Percentiles rank a stretch among this genome's conserved stretches.
Evolutionary conservation across 306 rosid species (phyloP).

Genomic region (Betula pendula): DNA sequence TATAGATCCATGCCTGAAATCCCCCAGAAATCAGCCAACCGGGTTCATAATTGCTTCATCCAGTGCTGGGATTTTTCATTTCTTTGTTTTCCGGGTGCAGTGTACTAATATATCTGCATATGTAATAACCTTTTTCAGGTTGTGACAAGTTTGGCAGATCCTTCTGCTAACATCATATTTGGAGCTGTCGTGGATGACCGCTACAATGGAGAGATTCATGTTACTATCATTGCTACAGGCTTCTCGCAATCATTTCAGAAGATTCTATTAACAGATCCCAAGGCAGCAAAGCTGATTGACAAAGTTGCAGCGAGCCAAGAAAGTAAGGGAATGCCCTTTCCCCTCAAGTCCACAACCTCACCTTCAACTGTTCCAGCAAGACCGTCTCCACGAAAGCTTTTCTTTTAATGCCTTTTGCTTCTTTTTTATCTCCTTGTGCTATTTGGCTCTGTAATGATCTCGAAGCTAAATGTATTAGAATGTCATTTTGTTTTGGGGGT

Average conservation of each 20-base stretch:
- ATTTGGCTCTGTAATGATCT: constrained; percentile 41
- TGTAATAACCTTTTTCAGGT: constrained; percentile 50
- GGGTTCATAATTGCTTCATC: background rate
- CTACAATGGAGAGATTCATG: constrained; percentile 88
- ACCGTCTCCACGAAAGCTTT: constrained; percentile 62
- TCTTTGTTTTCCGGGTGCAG: background rate
- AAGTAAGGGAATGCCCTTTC: constrained; percentile 52
- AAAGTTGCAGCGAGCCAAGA: constrained; percentile 64
- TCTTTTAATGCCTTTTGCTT: constrained; percentile 43
- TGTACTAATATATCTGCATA: constrained; percentile 4
- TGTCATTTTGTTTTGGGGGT: constrained; percentile 2
- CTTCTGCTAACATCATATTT: constrained; percentile 91
- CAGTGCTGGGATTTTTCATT: background rate
- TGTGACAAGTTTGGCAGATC: constrained; percentile 95
- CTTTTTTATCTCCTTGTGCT: constrained; percentile 8
- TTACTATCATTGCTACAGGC: constrained; percentile 91
- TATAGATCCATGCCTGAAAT: background rate
- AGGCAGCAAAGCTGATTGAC: constrained; percentile 68
- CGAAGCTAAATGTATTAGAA: constrained; percentile 36
- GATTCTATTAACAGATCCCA: constrained; percentile 82
- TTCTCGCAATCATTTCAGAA: constrained; percentile 92
- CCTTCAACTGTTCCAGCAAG: constrained; percentile 55
- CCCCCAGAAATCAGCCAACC: constrained; percentile 6
- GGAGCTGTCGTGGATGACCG: constrained; percentile 98
- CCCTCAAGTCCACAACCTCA: constrained; percentile 45